phyloP scores from a whole-genome alignment of 2,329 filamentous ascomycete species.

The Berkeleyomyces rouxiae region DNA sequence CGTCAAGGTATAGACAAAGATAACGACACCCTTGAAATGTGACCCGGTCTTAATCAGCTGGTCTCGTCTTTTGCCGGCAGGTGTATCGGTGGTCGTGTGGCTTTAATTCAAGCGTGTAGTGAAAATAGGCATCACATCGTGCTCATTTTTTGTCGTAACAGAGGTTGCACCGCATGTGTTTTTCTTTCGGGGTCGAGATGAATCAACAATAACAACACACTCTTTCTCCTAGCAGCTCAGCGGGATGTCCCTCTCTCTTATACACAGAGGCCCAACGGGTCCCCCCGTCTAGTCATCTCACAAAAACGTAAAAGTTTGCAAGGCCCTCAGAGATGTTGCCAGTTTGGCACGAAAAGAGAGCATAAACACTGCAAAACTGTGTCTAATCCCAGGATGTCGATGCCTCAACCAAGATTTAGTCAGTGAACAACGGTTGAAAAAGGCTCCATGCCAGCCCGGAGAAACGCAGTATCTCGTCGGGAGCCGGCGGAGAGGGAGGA shows the following conservation, averaged over 20 bases:
- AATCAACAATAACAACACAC: too few relatives aligned
- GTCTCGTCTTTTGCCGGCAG: background rate
- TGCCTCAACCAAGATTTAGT: background rate
- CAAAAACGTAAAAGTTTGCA: slow-evolving; percentile 3
- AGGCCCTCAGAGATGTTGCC: background rate
- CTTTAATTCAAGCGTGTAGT: too few relatives aligned
- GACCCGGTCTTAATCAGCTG: background rate
- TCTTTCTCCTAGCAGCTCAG: too few relatives aligned
- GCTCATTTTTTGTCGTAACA: too few relatives aligned
- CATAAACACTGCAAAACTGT: background rate
- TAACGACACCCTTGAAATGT: background rate
- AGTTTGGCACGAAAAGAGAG: background rate
- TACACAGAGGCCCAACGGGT: background rate
- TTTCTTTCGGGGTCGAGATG: background rate
- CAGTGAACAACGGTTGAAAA: background rate
- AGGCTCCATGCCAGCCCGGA: background rate
- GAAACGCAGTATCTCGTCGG: background rate
- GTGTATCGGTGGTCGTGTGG: background rate
- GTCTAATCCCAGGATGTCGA: background rate
- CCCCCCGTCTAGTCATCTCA: background rate
- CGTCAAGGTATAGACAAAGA: background rate
- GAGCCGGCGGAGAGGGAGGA: background rate
- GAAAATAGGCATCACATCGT: too few relatives aligned
- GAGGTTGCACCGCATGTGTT: too few relatives aligned
- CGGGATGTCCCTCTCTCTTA: background rate